Percentiles rank a stretch among this genome's conserved stretches.
phyloP scores from a whole-genome alignment of 2,329 filamentous ascomycete species.

The Leptoxyphium fumago region DNA sequence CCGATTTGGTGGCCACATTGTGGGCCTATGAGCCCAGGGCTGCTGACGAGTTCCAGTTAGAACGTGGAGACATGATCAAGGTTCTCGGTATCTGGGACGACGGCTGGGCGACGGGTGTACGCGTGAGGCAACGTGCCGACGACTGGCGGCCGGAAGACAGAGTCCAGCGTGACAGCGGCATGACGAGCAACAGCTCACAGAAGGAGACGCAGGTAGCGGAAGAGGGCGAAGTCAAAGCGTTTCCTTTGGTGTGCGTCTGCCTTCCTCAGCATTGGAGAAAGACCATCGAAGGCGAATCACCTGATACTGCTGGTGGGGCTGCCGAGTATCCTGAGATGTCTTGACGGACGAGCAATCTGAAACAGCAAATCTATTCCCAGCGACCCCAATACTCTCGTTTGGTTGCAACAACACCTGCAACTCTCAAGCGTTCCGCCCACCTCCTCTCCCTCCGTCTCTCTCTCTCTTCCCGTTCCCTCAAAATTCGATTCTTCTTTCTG shows the following conservation, averaged over 20 bases:
- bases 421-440: too few relatives aligned
- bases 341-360: not conserved
- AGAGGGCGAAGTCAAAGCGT: slow-evolving; percentile 82
- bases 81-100: slow-evolving; percentile 98
- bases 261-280: slow-evolving; percentile 91
- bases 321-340: not conserved
- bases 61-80: slow-evolving; percentile 95
- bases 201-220: slow-evolving; percentile 9
- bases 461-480: too few relatives aligned
- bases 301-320: slow-evolving; percentile 8
- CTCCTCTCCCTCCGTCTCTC: too few relatives aligned
- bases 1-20: slow-evolving; percentile 76
- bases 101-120: slow-evolving; percentile 89
- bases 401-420: too few relatives aligned
- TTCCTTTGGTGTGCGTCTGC: slow-evolving; percentile 92
- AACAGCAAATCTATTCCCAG: too few relatives aligned
- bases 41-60: slow-evolving; percentile 80
- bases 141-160: slow-evolving; percentile 61
- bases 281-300: slow-evolving; percentile 74
- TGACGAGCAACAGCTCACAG: slow-evolving; percentile 49
- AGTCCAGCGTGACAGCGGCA: slow-evolving; percentile 78
- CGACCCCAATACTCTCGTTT: too few relatives aligned
- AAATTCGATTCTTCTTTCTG: too few relatives aligned
- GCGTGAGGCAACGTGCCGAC: slow-evolving; percentile 69
- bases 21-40: slow-evolving; percentile 97